Evolutionary conservation across 208 protist species (phyloP).

Genomic region (Acanthamoeba castellanii): DNA sequence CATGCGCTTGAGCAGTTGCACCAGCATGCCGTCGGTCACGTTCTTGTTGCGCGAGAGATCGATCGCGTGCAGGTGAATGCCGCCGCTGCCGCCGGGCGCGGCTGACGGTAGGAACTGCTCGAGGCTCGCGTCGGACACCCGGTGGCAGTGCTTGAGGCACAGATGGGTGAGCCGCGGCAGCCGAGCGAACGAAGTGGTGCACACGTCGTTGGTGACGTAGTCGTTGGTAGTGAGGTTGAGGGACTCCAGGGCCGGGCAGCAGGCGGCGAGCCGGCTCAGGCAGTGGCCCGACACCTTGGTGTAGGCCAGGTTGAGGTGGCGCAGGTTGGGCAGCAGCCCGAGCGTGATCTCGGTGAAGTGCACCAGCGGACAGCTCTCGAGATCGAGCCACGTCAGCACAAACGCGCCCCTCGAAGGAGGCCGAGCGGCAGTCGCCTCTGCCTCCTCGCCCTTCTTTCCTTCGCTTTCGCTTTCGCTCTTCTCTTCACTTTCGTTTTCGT

Average conservation of each 20-base stretch:
- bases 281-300: neutral
- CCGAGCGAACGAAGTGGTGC: neutral
- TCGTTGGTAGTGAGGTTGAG: constrained; percentile 45
- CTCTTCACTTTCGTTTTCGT: neutral
- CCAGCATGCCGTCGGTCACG: constrained; percentile 3
- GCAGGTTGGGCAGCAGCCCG: neutral
- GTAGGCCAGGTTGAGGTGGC: constrained; percentile 23
- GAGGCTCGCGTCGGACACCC: neutral
- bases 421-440: neutral
- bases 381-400: constrained; percentile 14
- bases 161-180: constrained; percentile 9
- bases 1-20: constrained; percentile 15
- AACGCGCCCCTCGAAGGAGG: neutral
- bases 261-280: neutral
- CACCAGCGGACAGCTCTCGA: neutral
- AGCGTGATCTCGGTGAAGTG: constrained; percentile 15
- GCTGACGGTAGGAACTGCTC: neutral
- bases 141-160: constrained; percentile 49
- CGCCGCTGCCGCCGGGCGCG: too few relatives aligned
- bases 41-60: constrained; percentile 69
- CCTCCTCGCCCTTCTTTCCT: neutral
- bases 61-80: neutral
- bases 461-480: neutral
- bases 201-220: neutral
- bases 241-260: neutral